Percentiles rank a stretch among this genome's conserved stretches.
Evolutionary conservation across 1,284 basidiomycete species (phyloP).

Genomic region (Wallemia mellicola): DNA sequence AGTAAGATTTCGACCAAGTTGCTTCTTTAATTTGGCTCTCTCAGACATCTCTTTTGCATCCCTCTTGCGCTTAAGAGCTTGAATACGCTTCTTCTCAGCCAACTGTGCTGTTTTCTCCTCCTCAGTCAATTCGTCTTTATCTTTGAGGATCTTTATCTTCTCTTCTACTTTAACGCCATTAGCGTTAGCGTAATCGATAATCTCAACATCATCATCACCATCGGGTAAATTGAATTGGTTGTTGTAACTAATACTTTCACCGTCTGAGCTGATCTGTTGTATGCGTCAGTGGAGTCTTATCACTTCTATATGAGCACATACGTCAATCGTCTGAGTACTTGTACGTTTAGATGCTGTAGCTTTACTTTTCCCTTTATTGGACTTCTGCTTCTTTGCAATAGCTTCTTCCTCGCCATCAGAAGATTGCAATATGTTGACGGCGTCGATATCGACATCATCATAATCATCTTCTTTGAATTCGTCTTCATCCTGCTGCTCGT

Average conservation of each 20-base stretch:
- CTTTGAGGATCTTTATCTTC: background rate
- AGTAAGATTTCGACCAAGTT: background rate
- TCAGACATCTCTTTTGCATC: background rate
- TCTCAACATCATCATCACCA: background rate
- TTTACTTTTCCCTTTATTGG: background rate
- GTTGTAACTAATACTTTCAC: conserved; percentile 19
- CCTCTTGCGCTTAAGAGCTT: background rate
- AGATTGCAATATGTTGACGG: conserved; percentile 8
- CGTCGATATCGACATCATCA: conserved; percentile 9
- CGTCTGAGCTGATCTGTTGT: conserved; percentile 1
- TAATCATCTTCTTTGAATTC: conserved; percentile 6
- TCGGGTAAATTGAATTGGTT: conserved; percentile 10
- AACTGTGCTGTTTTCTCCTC: background rate
- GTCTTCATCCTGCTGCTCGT: conserved; percentile 4
- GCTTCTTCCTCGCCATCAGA: conserved; percentile 8
- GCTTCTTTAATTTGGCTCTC: background rate
- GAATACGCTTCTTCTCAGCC: background rate
- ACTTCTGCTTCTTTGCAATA: conserved; percentile 1
- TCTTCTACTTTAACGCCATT: background rate
- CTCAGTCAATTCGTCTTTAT: background rate
- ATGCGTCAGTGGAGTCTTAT: background rate
- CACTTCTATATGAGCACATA: background rate
- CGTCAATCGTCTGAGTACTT: background rate
- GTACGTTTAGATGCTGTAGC: too few relatives aligned
- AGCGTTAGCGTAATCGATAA: background rate